Percentiles rank a stretch among this genome's conserved stretches.
Evolutionary conservation across 1,139 yeast genomes (phyloP).

Genomic region (Magnusiomyces magnusii): DNA sequence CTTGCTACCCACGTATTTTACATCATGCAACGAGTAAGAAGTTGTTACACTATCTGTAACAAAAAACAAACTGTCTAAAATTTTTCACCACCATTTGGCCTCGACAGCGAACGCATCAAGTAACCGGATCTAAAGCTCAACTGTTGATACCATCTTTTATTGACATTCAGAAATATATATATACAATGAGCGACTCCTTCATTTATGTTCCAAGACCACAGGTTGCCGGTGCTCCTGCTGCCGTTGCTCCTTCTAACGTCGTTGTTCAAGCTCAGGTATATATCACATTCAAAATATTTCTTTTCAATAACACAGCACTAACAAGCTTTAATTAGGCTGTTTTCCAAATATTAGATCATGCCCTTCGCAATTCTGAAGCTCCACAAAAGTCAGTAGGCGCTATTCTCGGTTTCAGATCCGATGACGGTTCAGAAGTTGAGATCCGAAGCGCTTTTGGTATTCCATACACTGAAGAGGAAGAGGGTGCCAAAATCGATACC

Average conservation of each 20-base stretch:
- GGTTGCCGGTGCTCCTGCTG: constrained; percentile 24
- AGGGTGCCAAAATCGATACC: constrained; percentile 64
- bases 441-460: constrained; percentile 74
- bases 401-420: constrained; percentile 71
- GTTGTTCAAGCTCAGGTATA: constrained; percentile 22
- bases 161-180: background rate
- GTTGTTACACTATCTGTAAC: background rate
- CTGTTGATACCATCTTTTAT: background rate
- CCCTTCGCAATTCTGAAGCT: constrained; percentile 40
- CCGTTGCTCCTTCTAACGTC: constrained; percentile 27
- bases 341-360: constrained; percentile 59
- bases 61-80: background rate
- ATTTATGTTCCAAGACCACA: constrained; percentile 28
- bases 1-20: no score
- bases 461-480: constrained; percentile 75
- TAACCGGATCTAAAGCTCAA: background rate
- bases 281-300: background rate
- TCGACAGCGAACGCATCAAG: background rate
- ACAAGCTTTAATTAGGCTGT: no score
- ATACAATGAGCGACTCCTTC: constrained; percentile 25
- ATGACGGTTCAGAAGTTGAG: constrained; percentile 75
- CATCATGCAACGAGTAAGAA: no score
- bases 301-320: no score
- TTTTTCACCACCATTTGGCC: constrained; percentile 5
- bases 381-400: constrained; percentile 73